A percentile compares a stretch with the other conserved stretches of the same genome.
Conservation (phyloP, 371 early-diverging fungal species). For the Cladochytrium tenue region DNA sequence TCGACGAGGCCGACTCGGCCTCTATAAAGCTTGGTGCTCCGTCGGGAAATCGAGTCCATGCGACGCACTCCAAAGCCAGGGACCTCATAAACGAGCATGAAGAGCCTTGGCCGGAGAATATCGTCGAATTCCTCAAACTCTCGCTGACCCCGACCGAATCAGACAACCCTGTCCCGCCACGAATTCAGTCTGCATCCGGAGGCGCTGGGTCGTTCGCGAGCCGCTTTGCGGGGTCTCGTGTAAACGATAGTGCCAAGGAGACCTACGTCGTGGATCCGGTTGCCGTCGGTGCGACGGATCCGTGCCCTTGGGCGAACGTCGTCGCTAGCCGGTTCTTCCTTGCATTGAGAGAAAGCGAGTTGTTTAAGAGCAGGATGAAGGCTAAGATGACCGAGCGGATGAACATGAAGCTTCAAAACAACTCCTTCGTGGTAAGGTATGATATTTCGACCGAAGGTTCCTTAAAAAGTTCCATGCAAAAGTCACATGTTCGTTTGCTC, state of each 20-base stretch:
- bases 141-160: constrained; percentile 21
- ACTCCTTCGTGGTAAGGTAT: constrained; percentile 39
- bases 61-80: neutral
- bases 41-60: neutral
- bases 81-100: constrained; percentile 27
- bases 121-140: constrained; percentile 30
- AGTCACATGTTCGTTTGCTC: constrained; percentile 42
- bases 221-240: too few species aligned
- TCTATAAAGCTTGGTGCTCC: too few species aligned
- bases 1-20: neutral
- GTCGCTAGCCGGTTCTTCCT: constrained; percentile 45
- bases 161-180: neutral
- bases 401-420: constrained; percentile 41
- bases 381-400: constrained; percentile 42
- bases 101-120: constrained; percentile 38
- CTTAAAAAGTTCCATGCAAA: neutral
- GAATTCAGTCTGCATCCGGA: neutral
- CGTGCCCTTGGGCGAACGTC: constrained; percentile 44
- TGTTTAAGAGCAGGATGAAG: constrained; percentile 39
- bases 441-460: neutral
- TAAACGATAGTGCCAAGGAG: too few species aligned
- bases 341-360: constrained; percentile 37
- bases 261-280: neutral
- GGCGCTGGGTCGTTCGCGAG: neutral
- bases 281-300: constrained; percentile 29